phyloP scores from a whole-genome alignment of 768 basidiomycete species.

The Lepiota brunneoincarnata region DNA sequence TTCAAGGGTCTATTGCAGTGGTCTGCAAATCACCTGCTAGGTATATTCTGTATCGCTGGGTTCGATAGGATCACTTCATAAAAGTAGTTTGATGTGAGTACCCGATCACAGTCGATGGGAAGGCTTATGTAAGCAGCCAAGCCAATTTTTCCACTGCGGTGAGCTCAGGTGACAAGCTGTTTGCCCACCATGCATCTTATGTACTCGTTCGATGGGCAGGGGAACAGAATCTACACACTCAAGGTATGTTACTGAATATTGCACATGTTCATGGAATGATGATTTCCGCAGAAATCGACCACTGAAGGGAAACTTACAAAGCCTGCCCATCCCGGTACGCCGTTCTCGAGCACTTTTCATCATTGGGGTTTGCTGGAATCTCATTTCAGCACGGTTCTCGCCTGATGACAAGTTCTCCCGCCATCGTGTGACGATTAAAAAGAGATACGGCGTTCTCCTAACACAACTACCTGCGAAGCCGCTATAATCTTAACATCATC shows the following conservation, averaged over 20 bases:
- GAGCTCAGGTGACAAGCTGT: not conserved
- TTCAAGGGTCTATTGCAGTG: no score
- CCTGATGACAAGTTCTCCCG: conserved; percentile 99
- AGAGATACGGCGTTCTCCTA: conserved; percentile 83
- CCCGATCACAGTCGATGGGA: not conserved
- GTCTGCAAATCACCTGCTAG: no score
- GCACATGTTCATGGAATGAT: not conserved
- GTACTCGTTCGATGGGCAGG: conserved; percentile 80
- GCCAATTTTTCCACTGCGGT: not conserved
- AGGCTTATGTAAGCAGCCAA: not conserved
- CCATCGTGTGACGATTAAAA: conserved; percentile 96
- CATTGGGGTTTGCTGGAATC: conserved; percentile 3
- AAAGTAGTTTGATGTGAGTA: no score
- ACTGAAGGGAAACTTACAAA: conserved; percentile 82
- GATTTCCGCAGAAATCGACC: conserved; percentile 70
- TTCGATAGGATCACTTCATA: not conserved
- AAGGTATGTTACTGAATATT: conserved; percentile 55
- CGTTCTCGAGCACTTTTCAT: not conserved
- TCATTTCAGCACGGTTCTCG: conserved; percentile 82
- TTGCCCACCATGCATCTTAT: conserved; percentile 87
- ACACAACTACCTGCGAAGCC: conserved; percentile 91
- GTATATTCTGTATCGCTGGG: no score
- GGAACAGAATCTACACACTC: conserved; percentile 88
- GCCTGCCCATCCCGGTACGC: conserved; percentile 93
- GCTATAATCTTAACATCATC: no score